Conservation (phyloP, 106 monocot genomes). For the Ottelia alismoides region DNA sequence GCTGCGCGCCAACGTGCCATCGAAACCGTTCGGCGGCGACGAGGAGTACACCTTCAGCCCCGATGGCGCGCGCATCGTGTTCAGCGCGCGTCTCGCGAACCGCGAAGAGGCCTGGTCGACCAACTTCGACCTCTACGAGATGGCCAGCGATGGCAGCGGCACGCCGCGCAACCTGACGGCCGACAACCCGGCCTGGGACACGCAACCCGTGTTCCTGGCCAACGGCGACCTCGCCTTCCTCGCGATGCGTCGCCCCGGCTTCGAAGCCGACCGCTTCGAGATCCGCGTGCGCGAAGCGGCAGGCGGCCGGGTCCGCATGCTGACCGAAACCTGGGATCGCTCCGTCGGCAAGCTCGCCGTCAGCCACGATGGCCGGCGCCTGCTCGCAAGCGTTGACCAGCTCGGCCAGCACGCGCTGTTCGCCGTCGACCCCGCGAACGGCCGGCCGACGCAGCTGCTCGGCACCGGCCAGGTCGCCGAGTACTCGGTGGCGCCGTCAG, state of each 20-base stretch:
- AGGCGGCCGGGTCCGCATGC: background rate
- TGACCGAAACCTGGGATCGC: background rate
- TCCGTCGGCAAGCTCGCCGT: background rate
- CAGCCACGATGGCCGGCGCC: background rate
- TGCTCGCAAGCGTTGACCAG: background rate
- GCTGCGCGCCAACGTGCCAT: too few species aligned
- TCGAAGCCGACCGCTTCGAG: background rate
- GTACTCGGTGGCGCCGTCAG: too few species aligned
- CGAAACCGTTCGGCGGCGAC: background rate
- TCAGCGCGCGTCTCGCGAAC: too few species aligned
- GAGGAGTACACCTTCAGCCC: background rate
- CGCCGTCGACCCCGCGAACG: background rate
- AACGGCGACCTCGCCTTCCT: background rate
- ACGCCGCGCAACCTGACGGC: background rate
- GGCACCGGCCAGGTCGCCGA: background rate
- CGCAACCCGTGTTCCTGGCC: background rate
- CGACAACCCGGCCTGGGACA: background rate
- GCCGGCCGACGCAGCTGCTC: background rate
- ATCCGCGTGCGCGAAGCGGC: background rate
- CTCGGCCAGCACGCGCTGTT: background rate
- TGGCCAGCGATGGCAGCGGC: background rate
- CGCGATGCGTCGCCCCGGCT: too few species aligned
- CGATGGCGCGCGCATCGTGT: too few species aligned
- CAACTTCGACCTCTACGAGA: background rate
- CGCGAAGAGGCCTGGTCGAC: background rate